Percentiles rank a stretch among this genome's conserved stretches.
Evolutionary conservation across 805 yeast genomes (phyloP).

Genomic region (Spathaspora girioi): DNA sequence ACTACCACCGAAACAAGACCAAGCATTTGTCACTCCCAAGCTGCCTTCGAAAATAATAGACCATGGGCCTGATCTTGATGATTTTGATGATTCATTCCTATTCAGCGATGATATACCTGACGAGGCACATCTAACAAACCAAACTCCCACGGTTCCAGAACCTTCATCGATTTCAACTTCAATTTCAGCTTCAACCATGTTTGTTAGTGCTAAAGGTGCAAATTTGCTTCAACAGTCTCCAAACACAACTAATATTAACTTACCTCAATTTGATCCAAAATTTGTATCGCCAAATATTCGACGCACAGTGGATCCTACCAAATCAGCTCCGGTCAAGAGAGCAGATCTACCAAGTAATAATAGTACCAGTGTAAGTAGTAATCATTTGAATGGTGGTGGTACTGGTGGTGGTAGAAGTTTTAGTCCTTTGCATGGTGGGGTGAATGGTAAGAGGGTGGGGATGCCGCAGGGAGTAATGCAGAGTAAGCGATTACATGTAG

Average conservation of each 20-base stretch:
- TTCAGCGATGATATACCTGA: constrained; percentile 37
- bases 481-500: neutral
- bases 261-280: constrained; percentile 53
- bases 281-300: constrained; percentile 48
- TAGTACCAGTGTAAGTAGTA: neutral
- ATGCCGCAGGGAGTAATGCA: constrained; percentile 17
- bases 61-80: constrained; percentile 9
- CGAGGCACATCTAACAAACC: constrained; percentile 10
- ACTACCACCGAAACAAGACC: neutral
- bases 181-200: constrained; percentile 19
- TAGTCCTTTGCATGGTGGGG: neutral
- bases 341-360: constrained; percentile 10
- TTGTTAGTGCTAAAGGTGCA: constrained; percentile 67
- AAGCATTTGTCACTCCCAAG: constrained; percentile 6
- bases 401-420: neutral
- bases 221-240: constrained; percentile 45
- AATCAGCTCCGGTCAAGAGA: constrained; percentile 60
- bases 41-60: constrained; percentile 5
- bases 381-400: neutral
- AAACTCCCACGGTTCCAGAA: neutral
- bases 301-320: constrained; percentile 61
- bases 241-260: constrained; percentile 35
- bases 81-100: constrained; percentile 37
- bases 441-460: constrained; percentile 27
- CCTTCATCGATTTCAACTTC: neutral